These are phyloP conservation scores for Chalciporus pseudorubinellus DNA, from an alignment of 768 basidiomycete species.

Conservation along the genomic window DNA sequence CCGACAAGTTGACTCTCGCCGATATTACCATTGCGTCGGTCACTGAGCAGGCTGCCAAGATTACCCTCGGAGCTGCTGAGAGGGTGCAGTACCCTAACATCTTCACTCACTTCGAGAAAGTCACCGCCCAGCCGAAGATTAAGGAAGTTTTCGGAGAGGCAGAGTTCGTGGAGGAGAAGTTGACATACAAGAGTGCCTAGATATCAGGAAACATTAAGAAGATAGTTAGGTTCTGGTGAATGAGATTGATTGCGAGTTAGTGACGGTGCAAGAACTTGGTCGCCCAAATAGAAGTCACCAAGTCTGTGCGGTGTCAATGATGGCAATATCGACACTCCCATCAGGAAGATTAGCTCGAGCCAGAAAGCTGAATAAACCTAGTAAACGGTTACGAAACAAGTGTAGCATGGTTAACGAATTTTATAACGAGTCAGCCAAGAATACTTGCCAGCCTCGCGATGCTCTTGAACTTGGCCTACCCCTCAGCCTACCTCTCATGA, in stretches of 20 bases:
- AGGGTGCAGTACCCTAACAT: conserved; percentile 25
- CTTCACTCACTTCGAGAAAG: conserved; percentile 26
- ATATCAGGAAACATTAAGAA: neutral
- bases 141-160: conserved; percentile 17
- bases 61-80: conserved; percentile 28
- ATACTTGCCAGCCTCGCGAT: too few relatives aligned
- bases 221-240: neutral
- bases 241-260: neutral
- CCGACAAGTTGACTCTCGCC: conserved; percentile 24
- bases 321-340: too few relatives aligned
- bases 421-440: too few relatives aligned
- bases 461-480: too few relatives aligned
- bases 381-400: too few relatives aligned
- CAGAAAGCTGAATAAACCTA: too few relatives aligned
- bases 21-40: conserved; percentile 25
- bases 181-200: conserved; percentile 10
- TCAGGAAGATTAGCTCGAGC: too few relatives aligned
- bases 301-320: too few relatives aligned
- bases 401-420: too few relatives aligned
- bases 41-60: conserved; percentile 18
- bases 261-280: neutral
- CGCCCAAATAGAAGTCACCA: too few relatives aligned
- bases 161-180: conserved; percentile 17
- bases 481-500: too few relatives aligned
- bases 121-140: conserved; percentile 17